Conservation (phyloP, 441 rosid genomes). For the Populus hybrid region DNA sequence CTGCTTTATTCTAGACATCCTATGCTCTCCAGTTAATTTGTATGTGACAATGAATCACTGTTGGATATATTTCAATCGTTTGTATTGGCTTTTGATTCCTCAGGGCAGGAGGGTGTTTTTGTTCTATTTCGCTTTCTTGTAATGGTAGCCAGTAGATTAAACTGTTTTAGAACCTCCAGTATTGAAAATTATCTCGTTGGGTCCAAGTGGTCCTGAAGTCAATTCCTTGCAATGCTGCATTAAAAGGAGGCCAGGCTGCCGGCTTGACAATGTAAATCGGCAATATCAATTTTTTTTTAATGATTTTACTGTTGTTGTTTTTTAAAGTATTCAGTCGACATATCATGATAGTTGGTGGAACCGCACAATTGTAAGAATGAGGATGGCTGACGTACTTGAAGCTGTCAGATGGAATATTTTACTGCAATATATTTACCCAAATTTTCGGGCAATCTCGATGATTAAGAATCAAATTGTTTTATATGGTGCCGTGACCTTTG, state of each 20-base stretch:
- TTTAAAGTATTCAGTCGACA: background rate
- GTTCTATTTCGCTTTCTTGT: background rate
- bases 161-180: background rate
- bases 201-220: background rate
- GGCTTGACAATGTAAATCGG: background rate
- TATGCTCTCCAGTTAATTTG: background rate
- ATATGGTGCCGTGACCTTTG: no score
- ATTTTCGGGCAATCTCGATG: no score
- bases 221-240: background rate
- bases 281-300: background rate
- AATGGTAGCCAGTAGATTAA: background rate
- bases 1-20: background rate
- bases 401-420: background rate
- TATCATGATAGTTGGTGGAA: background rate
- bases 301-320: no score
- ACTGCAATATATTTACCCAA: no score
- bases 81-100: conserved; percentile 36
- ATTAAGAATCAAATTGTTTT: no score
- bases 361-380: background rate
- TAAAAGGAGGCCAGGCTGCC: background rate
- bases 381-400: background rate
- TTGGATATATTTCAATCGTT: background rate
- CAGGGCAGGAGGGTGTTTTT: conserved; percentile 36
- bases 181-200: background rate
- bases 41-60: background rate